Conservation (phyloP, 2,329 filamentous ascomycete genomes). For the Neocucurbitaria cava region DNA sequence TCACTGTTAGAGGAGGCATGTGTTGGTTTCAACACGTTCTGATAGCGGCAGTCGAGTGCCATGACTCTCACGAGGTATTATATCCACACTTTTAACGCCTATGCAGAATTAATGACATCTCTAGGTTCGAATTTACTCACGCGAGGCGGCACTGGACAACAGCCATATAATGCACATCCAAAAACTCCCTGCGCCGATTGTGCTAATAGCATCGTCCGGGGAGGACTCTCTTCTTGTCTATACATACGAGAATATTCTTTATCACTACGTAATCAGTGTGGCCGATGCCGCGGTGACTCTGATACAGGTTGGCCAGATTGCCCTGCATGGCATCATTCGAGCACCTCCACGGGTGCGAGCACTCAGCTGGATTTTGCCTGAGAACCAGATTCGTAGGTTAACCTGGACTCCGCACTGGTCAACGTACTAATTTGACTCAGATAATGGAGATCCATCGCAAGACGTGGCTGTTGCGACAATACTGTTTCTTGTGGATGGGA, state of each 20-base stretch:
- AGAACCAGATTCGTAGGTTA: constrained; percentile 76
- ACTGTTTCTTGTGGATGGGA: constrained; percentile 95
- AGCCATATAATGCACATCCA: constrained; percentile 78
- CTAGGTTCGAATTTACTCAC: constrained; percentile 85
- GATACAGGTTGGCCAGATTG: constrained; percentile 96
- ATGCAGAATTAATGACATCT: constrained; percentile 7
- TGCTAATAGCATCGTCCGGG: constrained; percentile 85
- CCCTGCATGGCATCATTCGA: constrained; percentile 93
- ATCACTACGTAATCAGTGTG: constrained; percentile 88
- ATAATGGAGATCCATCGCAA: constrained; percentile 90
- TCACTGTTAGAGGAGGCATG: constrained; percentile 93
- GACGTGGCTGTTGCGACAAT: constrained; percentile 94
- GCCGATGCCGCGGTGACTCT: constrained; percentile 75
- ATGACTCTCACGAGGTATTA: constrained; percentile 74
- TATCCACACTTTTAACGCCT: neutral
- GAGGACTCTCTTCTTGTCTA: constrained; percentile 96
- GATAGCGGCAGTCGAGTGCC: constrained; percentile 89
- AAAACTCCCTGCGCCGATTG: constrained; percentile 81
- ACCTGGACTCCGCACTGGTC: neutral
- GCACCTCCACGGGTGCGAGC: constrained; percentile 91
- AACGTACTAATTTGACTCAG: constrained; percentile 44
- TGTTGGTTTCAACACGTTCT: constrained; percentile 98
- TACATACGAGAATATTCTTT: constrained; percentile 93
- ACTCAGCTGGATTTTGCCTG: constrained; percentile 94
- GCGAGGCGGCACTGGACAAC: constrained; percentile 79